Evolutionary conservation across 805 yeast species (phyloP).

Genomic region (Candida pseudoglaebosa): DNA sequence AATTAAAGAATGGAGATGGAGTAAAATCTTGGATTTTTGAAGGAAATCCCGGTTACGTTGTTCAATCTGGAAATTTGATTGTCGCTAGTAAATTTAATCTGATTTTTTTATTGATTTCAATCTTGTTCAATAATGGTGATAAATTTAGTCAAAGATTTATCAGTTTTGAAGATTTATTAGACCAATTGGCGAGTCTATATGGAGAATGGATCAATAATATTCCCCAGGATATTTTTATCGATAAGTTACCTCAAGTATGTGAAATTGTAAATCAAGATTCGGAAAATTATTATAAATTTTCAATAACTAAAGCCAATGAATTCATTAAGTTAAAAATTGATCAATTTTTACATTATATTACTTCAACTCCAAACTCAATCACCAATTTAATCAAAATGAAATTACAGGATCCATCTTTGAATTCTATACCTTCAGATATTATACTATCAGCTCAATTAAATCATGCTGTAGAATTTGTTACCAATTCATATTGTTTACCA

Average conservation of each 20-base stretch:
- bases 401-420: slow-evolving; percentile 16
- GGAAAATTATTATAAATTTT: slow-evolving; percentile 38
- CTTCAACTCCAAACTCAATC: slow-evolving; percentile 12
- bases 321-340: slow-evolving; percentile 38
- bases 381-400: slow-evolving; percentile 16
- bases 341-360: slow-evolving; percentile 15
- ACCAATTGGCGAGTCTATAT: slow-evolving; percentile 23
- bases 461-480: slow-evolving; percentile 45
- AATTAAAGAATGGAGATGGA: slow-evolving; percentile 24
- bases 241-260: slow-evolving; percentile 24
- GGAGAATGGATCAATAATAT: slow-evolving; percentile 25
- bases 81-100: slow-evolving; percentile 40
- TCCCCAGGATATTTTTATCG: slow-evolving; percentile 19
- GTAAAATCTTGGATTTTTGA: slow-evolving; percentile 41
- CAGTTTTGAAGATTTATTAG: slow-evolving; percentile 44
- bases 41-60: slow-evolving; percentile 27
- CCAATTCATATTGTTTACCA: slow-evolving; percentile 35
- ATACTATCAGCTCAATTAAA: slow-evolving; percentile 23
- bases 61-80: slow-evolving; percentile 38
- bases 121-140: slow-evolving; percentile 23
- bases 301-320: slow-evolving; percentile 30
- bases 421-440: slow-evolving; percentile 17
- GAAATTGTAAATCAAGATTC: slow-evolving; percentile 30
- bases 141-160: slow-evolving; percentile 26
- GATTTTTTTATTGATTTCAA: slow-evolving; percentile 35